Conservation (phyloP, 2,329 filamentous ascomycete species). For the Parascedosporium putredinis region DNA sequence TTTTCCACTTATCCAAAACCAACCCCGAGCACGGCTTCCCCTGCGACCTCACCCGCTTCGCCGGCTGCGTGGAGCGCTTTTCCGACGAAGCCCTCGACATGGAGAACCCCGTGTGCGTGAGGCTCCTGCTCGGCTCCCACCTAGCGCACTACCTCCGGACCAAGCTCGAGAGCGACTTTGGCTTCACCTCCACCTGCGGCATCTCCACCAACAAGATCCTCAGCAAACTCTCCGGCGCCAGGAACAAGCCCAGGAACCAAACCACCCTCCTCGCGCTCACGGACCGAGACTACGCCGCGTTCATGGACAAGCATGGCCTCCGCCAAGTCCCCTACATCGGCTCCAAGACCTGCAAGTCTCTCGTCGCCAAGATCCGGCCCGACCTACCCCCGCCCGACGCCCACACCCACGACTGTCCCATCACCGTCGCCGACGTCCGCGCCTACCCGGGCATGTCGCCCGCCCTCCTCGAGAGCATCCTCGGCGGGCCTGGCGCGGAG, state of each 20-base stretch:
- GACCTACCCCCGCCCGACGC: constrained; percentile 1
- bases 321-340: constrained; percentile 80
- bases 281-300: constrained; percentile 44
- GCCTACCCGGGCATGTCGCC: constrained; percentile 52
- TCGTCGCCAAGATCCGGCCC: constrained; percentile 25
- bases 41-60: constrained; percentile 61
- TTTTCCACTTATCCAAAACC: constrained; percentile 63
- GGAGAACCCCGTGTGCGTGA: constrained; percentile 35
- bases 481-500: constrained; percentile 60
- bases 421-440: constrained; percentile 59
- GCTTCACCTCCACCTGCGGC: constrained; percentile 81
- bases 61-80: constrained; percentile 44
- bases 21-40: constrained; percentile 73
- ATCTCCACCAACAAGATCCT: constrained; percentile 81
- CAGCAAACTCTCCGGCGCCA: constrained; percentile 72
- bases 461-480: constrained; percentile 53
- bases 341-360: constrained; percentile 51
- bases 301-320: constrained; percentile 67
- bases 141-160: constrained; percentile 64
- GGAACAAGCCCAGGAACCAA: constrained; percentile 80
- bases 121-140: constrained; percentile 70
- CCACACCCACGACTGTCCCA: constrained; percentile 11
- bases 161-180: constrained; percentile 62
- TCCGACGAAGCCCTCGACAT: constrained; percentile 15
- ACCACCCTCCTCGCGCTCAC: constrained; percentile 69